Evolutionary conservation across 139 green algal genomes (phyloP).

Genomic region (Closterium sp.): DNA sequence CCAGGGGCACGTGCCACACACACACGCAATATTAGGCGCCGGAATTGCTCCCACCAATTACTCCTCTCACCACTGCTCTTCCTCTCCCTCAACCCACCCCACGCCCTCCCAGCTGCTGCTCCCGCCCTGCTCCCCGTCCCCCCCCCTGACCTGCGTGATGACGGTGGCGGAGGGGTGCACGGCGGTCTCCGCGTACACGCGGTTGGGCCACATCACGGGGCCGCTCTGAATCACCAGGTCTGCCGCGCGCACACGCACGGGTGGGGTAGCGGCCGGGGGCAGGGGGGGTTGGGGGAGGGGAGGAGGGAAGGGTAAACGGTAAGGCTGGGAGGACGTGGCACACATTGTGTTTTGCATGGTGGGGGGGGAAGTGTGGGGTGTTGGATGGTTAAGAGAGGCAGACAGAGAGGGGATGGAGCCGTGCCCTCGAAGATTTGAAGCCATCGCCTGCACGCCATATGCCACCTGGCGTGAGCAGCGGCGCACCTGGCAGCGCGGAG

Average conservation of each 20-base stretch:
- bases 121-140: background rate
- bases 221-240: constrained; percentile 36
- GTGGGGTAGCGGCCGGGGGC: no score
- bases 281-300: no score
- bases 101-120: no score
- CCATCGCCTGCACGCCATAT: no score
- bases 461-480: background rate
- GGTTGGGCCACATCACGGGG: constrained; percentile 16
- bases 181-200: constrained; percentile 33
- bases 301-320: background rate
- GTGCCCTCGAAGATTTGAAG: no score
- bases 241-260: background rate
- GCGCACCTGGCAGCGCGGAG: constrained; percentile 16
- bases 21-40: no score
- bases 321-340: background rate
- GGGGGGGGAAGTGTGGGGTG: background rate
- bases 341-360: no score
- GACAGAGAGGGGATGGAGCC: background rate
- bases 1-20: no score
- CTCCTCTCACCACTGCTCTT: background rate
- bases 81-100: background rate
- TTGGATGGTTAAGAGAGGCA: background rate
- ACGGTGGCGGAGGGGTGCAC: constrained; percentile 23
- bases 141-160: constrained; percentile 28
- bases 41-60: no score